Evolutionary conservation across 768 basidiomycete species (phyloP), one percentile per base, ranked within the genome.

Genomic region (Tylopilus subfusipes): DNA sequence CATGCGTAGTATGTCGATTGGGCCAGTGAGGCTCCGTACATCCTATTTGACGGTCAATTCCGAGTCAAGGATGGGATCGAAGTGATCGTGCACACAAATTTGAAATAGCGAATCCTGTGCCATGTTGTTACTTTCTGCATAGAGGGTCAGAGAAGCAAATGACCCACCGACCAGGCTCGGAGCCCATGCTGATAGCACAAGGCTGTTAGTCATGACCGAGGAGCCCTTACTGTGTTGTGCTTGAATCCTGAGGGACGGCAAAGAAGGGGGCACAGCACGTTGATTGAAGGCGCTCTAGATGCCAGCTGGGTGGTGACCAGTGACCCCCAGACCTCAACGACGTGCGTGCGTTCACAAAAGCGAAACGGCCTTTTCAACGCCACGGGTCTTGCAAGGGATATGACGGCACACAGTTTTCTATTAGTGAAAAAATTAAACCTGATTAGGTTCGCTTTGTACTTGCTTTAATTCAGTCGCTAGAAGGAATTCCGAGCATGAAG

Each of bases 101-200:
- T 0, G 59, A 49, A 21, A 61, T 19, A 18, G 5, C 14, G 0
- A 57, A 2, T 38, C 50, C 61, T 62, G 31, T 5, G 29, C 6
- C 5, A 22, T 7, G 11, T 39, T 13, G 18, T 52, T 31, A 39
- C 18, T 33, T 40, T 52, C 19, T 25, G 43, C 5, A 1, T 16
- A 2, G 10, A 31, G n/a, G 31, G 16, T 6, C 4, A 2, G 22
- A 36, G 4, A 42, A 16, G 27, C 14, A 38, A 21, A 21, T 8
- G 13, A 43, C 48, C 14, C 42, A 61, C 60, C 61, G 12, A 61
- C 48, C 5, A 62, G 9, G 21, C 59, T 59, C 0, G 59, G 53
- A 2, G 25, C 55, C 61, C 59, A 55, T 30, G 50, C 55, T 6
- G 50, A 22, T n/a, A 21, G 19, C 10, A 55, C 53, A 13, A 53